These are phyloP conservation scores for Lasiosphaeria ovina DNA, from an alignment of 495 filamentous ascomycete species.

Conservation along the genomic window DNA sequence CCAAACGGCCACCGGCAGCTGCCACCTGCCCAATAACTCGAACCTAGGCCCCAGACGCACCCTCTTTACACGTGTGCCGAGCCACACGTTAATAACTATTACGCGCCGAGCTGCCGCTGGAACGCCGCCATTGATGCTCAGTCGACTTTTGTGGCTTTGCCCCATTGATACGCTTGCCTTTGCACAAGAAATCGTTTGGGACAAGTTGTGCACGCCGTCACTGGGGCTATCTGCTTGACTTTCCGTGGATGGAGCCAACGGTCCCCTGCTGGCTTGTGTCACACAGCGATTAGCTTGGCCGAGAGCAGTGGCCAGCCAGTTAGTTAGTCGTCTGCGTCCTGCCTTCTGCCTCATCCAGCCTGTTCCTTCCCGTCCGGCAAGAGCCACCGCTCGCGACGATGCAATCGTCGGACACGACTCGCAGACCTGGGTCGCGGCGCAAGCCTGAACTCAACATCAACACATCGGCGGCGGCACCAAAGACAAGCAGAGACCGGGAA, in stretches of 20 bases:
- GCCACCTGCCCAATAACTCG: background rate
- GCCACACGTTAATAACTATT: constrained; percentile 2
- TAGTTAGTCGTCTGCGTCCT: background rate
- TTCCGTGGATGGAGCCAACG: constrained; percentile 14
- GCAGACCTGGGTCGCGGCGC: background rate
- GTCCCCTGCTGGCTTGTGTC: constrained; percentile 10
- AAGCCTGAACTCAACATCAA: constrained; percentile 32
- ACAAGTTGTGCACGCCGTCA: constrained; percentile 7
- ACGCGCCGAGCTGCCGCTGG: constrained; percentile 22
- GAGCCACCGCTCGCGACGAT: no score
- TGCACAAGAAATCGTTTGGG: background rate
- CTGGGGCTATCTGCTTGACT: background rate
- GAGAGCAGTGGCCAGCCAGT: background rate
- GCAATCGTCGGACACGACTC: background rate
- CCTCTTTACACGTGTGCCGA: constrained; percentile 26
- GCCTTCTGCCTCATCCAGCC: no score
- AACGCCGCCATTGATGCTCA: background rate
- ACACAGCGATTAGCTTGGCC: constrained; percentile 16
- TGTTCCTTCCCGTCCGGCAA: no score
- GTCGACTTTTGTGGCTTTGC: constrained; percentile 8
- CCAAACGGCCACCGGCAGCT: background rate
- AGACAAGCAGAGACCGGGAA: constrained; percentile 3
- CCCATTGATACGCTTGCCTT: background rate
- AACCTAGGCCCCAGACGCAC: constrained; percentile 16
- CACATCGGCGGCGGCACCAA: constrained; percentile 22